Percentiles rank a stretch among this genome's conserved stretches.
These are phyloP conservation scores for Odontarrhena argentea DNA, from an alignment of 345 rosid species.

Conservation along the genomic window DNA sequence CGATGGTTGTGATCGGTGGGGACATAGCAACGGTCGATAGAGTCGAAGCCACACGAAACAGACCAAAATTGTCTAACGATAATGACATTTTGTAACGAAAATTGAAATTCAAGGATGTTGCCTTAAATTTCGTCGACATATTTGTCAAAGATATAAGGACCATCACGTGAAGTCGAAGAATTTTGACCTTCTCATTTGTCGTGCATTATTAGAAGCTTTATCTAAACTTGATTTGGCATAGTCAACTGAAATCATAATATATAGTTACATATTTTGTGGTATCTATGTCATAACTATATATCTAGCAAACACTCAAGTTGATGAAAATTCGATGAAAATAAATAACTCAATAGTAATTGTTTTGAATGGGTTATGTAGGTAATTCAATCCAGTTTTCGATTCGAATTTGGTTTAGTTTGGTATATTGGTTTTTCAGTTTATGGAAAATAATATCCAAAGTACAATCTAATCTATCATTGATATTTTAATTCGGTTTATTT, in stretches of 20 bases:
- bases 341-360: too few species aligned
- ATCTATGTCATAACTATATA: neutral
- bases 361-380: too few species aligned
- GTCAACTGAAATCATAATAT: constrained; percentile 14
- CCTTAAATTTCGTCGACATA: constrained; percentile 42
- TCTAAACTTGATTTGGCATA: constrained; percentile 22
- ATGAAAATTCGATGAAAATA: too few species aligned
- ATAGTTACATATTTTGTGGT: neutral
- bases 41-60: constrained; percentile 24
- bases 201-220: constrained; percentile 18
- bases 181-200: constrained; percentile 37
- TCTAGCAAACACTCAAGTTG: too few species aligned
- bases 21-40: constrained; percentile 38
- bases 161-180: constrained; percentile 37
- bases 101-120: constrained; percentile 23
- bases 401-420: too few species aligned
- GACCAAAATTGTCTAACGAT: constrained; percentile 33
- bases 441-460: too few species aligned
- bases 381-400: too few species aligned
- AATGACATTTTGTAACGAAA: constrained; percentile 33
- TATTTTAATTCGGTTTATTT: too few species aligned
- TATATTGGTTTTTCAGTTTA: too few species aligned
- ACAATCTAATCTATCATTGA: too few species aligned
- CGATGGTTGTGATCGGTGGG: constrained; percentile 34
- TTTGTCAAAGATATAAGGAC: constrained; percentile 36